Percentiles rank a stretch among this genome's conserved stretches.
Evolutionary conservation across 495 filamentous ascomycete species (phyloP).

Genomic region (Cladorrhinum samala): DNA sequence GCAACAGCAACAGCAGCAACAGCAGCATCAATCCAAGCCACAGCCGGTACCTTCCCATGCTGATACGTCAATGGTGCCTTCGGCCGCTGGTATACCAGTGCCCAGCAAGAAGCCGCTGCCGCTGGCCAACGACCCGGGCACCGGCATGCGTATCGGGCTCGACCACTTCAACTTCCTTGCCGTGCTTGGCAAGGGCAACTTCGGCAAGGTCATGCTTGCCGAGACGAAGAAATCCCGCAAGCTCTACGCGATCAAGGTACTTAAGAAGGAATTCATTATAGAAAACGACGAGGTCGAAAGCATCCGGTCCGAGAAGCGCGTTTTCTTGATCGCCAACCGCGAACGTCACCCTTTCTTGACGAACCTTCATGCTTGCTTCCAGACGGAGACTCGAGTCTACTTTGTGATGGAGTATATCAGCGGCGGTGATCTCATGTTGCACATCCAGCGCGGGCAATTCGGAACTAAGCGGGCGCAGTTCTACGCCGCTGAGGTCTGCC

Average conservation of each 20-base stretch:
- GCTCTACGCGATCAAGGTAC: slow-evolving; percentile 96
- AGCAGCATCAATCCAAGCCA: slow-evolving; percentile 32
- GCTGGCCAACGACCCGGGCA: slow-evolving; percentile 55
- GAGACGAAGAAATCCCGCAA: slow-evolving; percentile 90
- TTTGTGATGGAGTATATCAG: slow-evolving; percentile 99
- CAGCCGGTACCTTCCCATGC: slow-evolving; percentile 32
- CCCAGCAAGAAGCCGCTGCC: slow-evolving; percentile 48
- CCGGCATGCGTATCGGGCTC: slow-evolving; percentile 76
- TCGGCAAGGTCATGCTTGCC: slow-evolving; percentile 99
- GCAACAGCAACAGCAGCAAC: slow-evolving; percentile 21
- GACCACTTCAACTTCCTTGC: slow-evolving; percentile 99
- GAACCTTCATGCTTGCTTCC: slow-evolving; percentile 96
- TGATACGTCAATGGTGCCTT: slow-evolving; percentile 17
- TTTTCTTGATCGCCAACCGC: slow-evolving; percentile 95
- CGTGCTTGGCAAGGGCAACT: slow-evolving; percentile 98
- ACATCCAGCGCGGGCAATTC: slow-evolving; percentile 96
- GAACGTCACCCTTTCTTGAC: slow-evolving; percentile 95
- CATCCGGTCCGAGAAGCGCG: slow-evolving; percentile 93
- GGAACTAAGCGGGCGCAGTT: slow-evolving; percentile 97
- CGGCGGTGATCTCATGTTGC: slow-evolving; percentile 97
- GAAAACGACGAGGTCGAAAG: slow-evolving; percentile 99
- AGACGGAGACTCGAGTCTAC: slow-evolving; percentile 97
- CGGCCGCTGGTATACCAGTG: slow-evolving; percentile 31
- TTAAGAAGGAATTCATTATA: slow-evolving; percentile 99
- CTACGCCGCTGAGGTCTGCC: slow-evolving; percentile 94